Evolutionary conservation across 352 stramenopile genomes (phyloP), one percentile per base, ranked within the genome.

Genomic region (Phytopythium litorale): DNA sequence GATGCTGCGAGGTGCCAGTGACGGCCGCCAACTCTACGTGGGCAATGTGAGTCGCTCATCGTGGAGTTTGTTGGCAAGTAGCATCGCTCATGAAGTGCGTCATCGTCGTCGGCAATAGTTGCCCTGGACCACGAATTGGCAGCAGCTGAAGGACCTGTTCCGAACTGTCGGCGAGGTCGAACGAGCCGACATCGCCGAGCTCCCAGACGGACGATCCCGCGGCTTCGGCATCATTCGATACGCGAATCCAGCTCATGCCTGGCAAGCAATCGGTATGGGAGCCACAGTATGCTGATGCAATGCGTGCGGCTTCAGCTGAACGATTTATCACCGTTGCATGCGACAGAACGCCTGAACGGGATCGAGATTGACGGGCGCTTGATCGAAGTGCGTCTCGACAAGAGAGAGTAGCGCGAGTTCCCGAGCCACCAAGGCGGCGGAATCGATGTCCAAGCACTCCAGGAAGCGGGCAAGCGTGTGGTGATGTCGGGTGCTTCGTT

Each of bases 191-290:
- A 78, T 92, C 32, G 68, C 73, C 0, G 66, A 85, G 51, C 73
- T 77, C 40, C 67, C 78, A 3, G 81, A 92, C 54, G 85, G 84
- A 11, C 71, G 77, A 49, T 87, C 81, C 53, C 78, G 79, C 46
- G 83, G 85, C 7, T 92, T 90, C 53, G 85, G 81, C 13, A 78
- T 91, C 53, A 79, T 94, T 62, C 75, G 79, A 42, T 92, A 84
- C 62, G 70, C 71, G 30, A 80, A 71, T 28, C 45, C 72, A n/a
- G 56, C 72, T 5, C 71, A 91, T 23, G 80, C 80, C 19, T 69
- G 59, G 35, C 63, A 76, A 70, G 84, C 82, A 7, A 92, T 94
- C 38, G 79, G 85, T 92, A 62, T 63, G 81, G 37, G 60, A 30
- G 35, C 28, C 9, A 40, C 35, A n/a, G 7, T 18, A 25, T 23